Conservation (phyloP, 169 alveolate genomes). For the Ichthyophthirius multifiliis region DNA sequence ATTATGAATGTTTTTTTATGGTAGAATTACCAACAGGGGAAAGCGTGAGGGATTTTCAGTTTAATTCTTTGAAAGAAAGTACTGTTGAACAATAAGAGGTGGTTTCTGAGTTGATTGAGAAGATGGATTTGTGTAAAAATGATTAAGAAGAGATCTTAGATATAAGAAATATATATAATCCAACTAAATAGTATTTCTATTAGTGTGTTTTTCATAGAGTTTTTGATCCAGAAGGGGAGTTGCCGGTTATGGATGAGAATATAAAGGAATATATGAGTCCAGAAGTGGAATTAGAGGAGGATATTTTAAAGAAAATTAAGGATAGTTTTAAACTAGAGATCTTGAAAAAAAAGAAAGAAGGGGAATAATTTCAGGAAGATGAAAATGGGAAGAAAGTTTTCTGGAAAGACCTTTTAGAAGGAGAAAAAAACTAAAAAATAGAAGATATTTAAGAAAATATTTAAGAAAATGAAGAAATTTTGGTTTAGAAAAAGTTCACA, state of each 20-base stretch:
- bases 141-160: conserved; percentile 71
- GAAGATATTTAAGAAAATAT: conserved; percentile 54
- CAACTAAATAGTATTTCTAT: conserved; percentile 77
- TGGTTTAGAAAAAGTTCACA: conserved; percentile 20
- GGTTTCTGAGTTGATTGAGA: background rate
- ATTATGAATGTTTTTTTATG: background rate
- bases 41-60: background rate
- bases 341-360: conserved; percentile 59
- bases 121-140: background rate
- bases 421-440: conserved; percentile 43
- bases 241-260: conserved; percentile 72
- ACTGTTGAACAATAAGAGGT: background rate
- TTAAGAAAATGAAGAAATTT: conserved; percentile 46
- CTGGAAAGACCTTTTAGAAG: conserved; percentile 69
- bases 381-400: conserved; percentile 68
- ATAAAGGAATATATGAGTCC: conserved; percentile 73
- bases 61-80: background rate
- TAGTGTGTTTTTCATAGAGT: conserved; percentile 73
- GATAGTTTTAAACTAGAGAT: conserved; percentile 64
- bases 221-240: conserved; percentile 49
- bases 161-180: conserved; percentile 73
- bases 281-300: conserved; percentile 64
- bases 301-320: conserved; percentile 55
- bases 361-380: too few relatives aligned
- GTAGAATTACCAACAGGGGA: background rate